Base-by-base conservation (phyloP, 495 filamentous ascomycete species). In the Lepraria neglecta region DNA sequence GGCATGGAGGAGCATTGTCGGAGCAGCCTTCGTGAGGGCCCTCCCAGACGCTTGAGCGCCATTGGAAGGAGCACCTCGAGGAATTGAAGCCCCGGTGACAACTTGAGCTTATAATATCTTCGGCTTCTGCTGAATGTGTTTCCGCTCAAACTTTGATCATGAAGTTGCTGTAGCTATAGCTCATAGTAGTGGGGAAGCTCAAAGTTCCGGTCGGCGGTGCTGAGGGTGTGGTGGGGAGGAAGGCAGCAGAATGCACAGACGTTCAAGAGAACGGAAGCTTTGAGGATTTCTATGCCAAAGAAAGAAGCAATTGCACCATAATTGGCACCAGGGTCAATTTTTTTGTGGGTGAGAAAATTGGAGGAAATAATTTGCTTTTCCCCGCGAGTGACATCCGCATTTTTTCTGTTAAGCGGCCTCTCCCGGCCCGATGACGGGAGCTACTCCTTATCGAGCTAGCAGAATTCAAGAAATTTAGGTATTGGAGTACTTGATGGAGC, bases 31-130 rank as follows among this genome's bases (percentile, higher is more conserved):
- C 47, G 47, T 14, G 58, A 60, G 47, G 58, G 58, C 40, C 35
- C 50, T 42, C 51, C 58, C 27, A 60, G 47, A 53, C 46, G n/a
- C 35, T 60, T 60, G 47, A 60, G 58, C 47, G 47, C 58, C 58
- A 60, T 60, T 42, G 35, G 35, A 51, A 42, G 7, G 47, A 54
- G 51, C 51, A 35, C 51, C 51, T 35, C 30, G 10, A 54, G 31
- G 15, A 24, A 54, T 19, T 10, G 1, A 6, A 19, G 11, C 12
- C 6, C 17, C 21, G 14, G 31, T 35, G 10, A 35, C n/a, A 31
- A 38, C 17, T 4, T 38, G 17, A 10, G 51, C n/a, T 4, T 17
- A 0, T 15, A 1, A 28, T 38, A 3, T 5, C n/a, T 1, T 17
- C 6, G 9, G 51, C 12, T 35, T 30, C n/a, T 24, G 31, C 10